phyloP scores from a whole-genome alignment of 78 protist species.

The Reticulomyxa filosa region DNA sequence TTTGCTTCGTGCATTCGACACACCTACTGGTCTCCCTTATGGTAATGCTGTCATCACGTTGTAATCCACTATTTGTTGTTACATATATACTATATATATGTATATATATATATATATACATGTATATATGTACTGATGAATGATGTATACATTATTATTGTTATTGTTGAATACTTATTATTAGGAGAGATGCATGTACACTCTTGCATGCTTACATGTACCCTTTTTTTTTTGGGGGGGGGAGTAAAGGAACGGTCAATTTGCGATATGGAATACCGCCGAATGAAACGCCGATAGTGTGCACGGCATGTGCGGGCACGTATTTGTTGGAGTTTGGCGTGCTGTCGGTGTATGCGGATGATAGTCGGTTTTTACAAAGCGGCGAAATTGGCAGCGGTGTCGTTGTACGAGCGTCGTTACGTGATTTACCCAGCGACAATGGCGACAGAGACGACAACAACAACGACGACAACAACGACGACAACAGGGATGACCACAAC shows the following conservation, averaged over 20 bases:
- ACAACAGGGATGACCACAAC: constrained; percentile 13
- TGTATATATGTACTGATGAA: no score
- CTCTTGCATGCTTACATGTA: no score
- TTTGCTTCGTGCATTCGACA: constrained; percentile 55
- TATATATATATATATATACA: no score
- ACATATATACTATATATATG: no score
- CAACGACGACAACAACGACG: not conserved
- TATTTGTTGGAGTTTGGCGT: constrained; percentile 52
- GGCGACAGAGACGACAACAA: no score
- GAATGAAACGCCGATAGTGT: constrained; percentile 26
- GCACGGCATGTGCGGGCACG: constrained; percentile 66
- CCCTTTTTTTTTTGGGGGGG: no score
- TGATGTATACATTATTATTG: no score
- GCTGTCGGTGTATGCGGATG: constrained; percentile 25
- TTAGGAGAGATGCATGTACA: no score
- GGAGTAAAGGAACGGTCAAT: no score
- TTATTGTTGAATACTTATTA: no score
- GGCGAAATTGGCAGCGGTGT: constrained; percentile 19
- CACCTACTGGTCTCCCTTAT: constrained; percentile 76
- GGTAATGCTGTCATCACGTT: no score
- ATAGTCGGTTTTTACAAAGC: constrained; percentile 7
- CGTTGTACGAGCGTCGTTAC: constrained; percentile 32
- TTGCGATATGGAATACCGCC: constrained; percentile 41
- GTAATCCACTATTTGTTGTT: no score
- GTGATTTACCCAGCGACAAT: not conserved